Percentiles rank a stretch among this genome's conserved stretches.
These are phyloP conservation scores for Verruconis gallopava DNA, from an alignment of 2,329 filamentous ascomycete species.

Conservation along the genomic window DNA sequence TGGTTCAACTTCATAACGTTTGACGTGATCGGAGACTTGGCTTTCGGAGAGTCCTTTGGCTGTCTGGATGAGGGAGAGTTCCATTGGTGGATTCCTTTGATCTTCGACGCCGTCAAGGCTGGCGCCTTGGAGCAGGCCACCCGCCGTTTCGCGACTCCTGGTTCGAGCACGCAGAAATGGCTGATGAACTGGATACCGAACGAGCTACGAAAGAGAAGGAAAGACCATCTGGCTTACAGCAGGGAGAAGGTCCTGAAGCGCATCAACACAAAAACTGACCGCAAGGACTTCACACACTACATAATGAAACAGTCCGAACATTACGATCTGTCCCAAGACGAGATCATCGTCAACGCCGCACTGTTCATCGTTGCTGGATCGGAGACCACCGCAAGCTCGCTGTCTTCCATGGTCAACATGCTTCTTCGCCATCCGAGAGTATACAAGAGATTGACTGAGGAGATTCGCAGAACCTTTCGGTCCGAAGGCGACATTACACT, in stretches of 20 bases:
- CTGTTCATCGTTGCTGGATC: conserved; percentile 10
- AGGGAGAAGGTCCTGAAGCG: conserved; percentile 5
- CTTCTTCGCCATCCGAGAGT: conserved; percentile 6
- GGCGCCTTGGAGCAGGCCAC: conserved; percentile 9
- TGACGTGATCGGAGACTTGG: conserved; percentile 10
- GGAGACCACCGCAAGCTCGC: conserved; percentile 8
- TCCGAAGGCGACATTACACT: conserved; percentile 6
- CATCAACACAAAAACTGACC: conserved; percentile 7
- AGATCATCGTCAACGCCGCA: conserved; percentile 10
- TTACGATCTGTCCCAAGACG: conserved; percentile 10
- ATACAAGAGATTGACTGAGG: conserved; percentile 5
- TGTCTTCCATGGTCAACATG: conserved; percentile 1
- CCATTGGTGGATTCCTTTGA: conserved; percentile 4
- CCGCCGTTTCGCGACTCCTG: conserved; percentile 7
- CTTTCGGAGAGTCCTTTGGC: conserved; percentile 10
- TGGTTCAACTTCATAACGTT: conserved; percentile 9
- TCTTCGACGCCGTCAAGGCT: conserved; percentile 9
- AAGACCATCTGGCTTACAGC: conserved; percentile 3
- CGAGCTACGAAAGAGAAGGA: background rate
- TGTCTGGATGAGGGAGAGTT: conserved; percentile 8
- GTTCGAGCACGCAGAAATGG: conserved; percentile 1
- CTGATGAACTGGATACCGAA: conserved; percentile 6
- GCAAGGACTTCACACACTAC: conserved; percentile 8
- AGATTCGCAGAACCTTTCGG: conserved; percentile 9
- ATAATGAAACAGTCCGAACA: conserved; percentile 9